A percentile compares a stretch with the other conserved stretches of the same genome.
These are phyloP conservation scores for Aspergillus diversus DNA, from an alignment of 495 filamentous ascomycete genomes.

Conservation along the genomic window DNA sequence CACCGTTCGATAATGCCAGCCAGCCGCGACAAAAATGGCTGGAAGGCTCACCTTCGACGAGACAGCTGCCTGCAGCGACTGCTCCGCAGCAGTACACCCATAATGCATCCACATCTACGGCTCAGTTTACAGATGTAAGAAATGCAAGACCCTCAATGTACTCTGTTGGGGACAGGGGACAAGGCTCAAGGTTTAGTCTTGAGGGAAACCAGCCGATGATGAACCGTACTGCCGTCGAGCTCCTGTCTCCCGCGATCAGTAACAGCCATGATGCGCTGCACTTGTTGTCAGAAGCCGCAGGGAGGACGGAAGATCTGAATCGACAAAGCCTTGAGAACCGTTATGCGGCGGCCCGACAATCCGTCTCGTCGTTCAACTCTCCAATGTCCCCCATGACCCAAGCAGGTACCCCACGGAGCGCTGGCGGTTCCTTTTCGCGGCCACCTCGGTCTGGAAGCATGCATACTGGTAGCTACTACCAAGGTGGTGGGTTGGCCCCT, in stretches of 20 bases:
- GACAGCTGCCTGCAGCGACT: constrained; percentile 18
- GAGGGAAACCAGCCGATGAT: constrained; percentile 52
- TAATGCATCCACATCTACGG: constrained; percentile 29
- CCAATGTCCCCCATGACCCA: constrained; percentile 47
- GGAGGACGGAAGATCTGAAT: constrained; percentile 53
- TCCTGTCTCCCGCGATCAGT: constrained; percentile 61
- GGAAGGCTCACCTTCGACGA: constrained; percentile 26
- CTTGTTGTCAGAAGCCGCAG: constrained; percentile 61
- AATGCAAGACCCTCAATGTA: constrained; percentile 35
- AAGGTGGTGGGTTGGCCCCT: constrained; percentile 29
- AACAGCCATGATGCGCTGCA: constrained; percentile 64
- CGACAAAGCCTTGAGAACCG: constrained; percentile 46
- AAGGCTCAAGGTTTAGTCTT: constrained; percentile 32
- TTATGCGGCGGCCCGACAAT: constrained; percentile 42
- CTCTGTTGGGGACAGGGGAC: constrained; percentile 31
- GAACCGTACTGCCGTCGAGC: constrained; percentile 56
- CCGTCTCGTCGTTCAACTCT: constrained; percentile 48
- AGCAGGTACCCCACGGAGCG: constrained; percentile 42
- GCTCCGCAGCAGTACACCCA: constrained; percentile 32
- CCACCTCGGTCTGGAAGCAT: constrained; percentile 37
- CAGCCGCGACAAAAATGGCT: constrained; percentile 39
- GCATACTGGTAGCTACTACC: constrained; percentile 36
- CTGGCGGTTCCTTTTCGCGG: constrained; percentile 42
- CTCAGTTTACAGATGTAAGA: constrained; percentile 37
- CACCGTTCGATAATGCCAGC: constrained; percentile 33